phyloP scores from a whole-genome alignment of 495 filamentous ascomycete species.

The Hypoxylon rickii region DNA sequence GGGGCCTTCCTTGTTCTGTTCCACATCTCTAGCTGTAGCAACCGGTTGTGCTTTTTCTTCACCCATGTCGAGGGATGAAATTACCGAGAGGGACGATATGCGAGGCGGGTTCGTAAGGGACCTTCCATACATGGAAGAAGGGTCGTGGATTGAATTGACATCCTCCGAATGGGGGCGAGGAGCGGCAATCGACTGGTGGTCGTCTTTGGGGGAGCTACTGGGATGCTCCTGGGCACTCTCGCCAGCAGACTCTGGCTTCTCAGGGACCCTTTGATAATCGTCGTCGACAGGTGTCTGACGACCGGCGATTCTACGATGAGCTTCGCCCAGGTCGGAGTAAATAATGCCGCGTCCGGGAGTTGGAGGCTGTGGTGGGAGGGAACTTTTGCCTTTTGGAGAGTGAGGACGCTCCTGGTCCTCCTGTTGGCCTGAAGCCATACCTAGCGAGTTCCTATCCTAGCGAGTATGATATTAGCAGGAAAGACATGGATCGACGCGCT shows the following conservation, averaged over 20 bases:
- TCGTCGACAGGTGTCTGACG: neutral
- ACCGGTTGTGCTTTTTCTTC: neutral
- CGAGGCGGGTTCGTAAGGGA: neutral
- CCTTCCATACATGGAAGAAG: neutral
- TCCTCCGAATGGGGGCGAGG: neutral
- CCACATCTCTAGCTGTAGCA: neutral
- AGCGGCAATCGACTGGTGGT: neutral
- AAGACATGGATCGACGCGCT: neutral
- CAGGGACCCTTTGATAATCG: neutral
- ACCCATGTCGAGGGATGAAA: neutral
- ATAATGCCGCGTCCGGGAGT: constrained; percentile 11
- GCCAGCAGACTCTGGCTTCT: neutral
- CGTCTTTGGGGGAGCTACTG: neutral
- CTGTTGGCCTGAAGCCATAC: constrained; percentile 2
- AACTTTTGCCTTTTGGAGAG: neutral
- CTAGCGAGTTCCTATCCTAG: neutral
- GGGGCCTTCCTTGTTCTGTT: constrained; percentile 3
- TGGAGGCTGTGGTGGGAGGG: neutral
- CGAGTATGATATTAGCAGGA: constrained; percentile 1
- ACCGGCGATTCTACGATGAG: constrained; percentile 23
- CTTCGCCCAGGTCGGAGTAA: constrained; percentile 27
- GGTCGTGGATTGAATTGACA: neutral
- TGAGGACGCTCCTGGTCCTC: neutral
- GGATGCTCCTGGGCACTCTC: neutral
- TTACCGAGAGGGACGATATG: neutral